Base-by-base conservation (phyloP, 139 green algal species). In the Monoraphidium neglectum region DNA sequence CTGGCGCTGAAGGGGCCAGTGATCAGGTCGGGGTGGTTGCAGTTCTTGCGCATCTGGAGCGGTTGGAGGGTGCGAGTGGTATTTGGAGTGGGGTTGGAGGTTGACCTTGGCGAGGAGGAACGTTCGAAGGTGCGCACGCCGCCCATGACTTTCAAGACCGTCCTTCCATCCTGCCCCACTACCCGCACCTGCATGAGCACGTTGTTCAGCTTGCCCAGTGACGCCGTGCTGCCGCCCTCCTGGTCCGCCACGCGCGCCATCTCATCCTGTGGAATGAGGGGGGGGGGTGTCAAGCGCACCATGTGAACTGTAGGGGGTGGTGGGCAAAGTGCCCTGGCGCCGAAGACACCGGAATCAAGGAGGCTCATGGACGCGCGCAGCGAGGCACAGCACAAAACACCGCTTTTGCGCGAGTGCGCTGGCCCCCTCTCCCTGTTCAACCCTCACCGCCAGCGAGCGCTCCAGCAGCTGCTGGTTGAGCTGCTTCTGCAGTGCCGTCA, bases 11-110 rank as follows among this genome's bases (percentile, higher is more conserved):
- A 89, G 43, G 80, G 54, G 12, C 72, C 87, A 1, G 88, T 96
- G 87, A 98, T 95, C 36, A 99, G 91, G 86, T 99, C 96, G 5
- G 96, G 96, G 88, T 99, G 96, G 86, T 99, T 99, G 94, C 91
- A 97, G 83, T 95, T 95, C 86, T 99, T 99, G 71, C 76, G 76
- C 80, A 88, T 73, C 77, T 89, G 86, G 83, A 91, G 99, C 18
- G 99, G 80, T 81, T 98, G 85, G n/a, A n/a, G n/a, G n/a, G n/a
- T n/a, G n/a, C n/a, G n/a, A n/a, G 93, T n/a, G n/a, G 86, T 87
- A 97, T 92, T 78, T 97, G 94, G 90, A 97, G n/a, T 46, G 38
- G 43, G n/a, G n/a, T n/a, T n/a, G n/a, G 79, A 99, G 98, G 87
- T 98, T 98, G 24, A 98, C 83, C n/a, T 72, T 82, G n/a, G 72